Conservation (phyloP, 768 basidiomycete genomes). For the Termitomyces sp. region DNA sequence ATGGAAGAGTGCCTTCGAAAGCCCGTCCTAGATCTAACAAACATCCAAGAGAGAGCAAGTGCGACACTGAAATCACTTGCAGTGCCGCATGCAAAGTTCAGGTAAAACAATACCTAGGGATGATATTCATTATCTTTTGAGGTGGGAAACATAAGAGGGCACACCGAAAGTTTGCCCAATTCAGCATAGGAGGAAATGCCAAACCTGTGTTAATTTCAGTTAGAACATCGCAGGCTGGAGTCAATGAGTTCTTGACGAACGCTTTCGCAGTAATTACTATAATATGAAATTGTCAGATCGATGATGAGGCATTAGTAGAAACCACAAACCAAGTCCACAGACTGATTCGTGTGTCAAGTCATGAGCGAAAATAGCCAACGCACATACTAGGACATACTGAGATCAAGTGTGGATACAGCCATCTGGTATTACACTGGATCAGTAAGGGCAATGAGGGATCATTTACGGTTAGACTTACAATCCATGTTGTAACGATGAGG, state of each 20-base stretch:
- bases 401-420: constrained; percentile 36
- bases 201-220: constrained; percentile 31
- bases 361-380: not conserved
- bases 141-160: constrained; percentile 5
- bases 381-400: constrained; percentile 30
- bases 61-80: constrained; percentile 50
- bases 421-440: constrained; percentile 19
- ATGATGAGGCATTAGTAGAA: not conserved
- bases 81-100: constrained; percentile 48
- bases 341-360: constrained; percentile 19
- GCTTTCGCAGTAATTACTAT: constrained; percentile 51
- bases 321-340: constrained; percentile 31
- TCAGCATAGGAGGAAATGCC: constrained; percentile 30
- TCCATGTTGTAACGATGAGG: constrained; percentile 34
- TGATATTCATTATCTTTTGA: not conserved
- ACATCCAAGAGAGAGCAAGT: constrained; percentile 42
- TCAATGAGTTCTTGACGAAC: constrained; percentile 26
- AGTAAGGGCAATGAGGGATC: not conserved
- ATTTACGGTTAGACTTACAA: constrained; percentile 34
- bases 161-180: constrained; percentile 35
- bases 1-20: constrained; percentile 34
- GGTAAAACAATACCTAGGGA: constrained; percentile 43
- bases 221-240: not conserved
- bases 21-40: constrained; percentile 48
- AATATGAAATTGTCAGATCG: not conserved